Base-by-base conservation (phyloP, 306 rosid species). In the Prinsepia uniflora region DNA sequence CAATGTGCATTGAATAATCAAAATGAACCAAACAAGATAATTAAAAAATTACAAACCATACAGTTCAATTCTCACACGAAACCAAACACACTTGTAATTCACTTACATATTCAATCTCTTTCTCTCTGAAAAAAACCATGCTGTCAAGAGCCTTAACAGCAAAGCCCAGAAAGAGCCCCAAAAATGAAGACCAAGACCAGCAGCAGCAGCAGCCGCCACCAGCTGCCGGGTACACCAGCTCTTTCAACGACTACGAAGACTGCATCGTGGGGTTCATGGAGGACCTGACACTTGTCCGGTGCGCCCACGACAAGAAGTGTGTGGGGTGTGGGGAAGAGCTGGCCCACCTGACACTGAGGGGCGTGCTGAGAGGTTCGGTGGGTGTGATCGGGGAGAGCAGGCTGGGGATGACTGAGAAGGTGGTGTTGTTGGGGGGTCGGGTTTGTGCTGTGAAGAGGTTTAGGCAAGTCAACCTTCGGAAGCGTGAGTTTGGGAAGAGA, bases 331-430 rank as follows among this genome's bases (percentile, higher is more conserved):
- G 9, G 6, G 65, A 66, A 11, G 43, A 4, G 1, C n/a, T 64
- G n/a, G 49, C 70, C 36, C 76, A 77, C 39, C 10, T 77, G 60
- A 77, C 67, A 0, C 40, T 77, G 10, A 55, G 70, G 17, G 67
- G 47, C 36, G 81, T 77, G 22, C 63, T 64, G 49, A 77, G 81
- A 46, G 67, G 67, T 45, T 77, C 81, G 59, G 72, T 77, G 55
- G 81, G 76, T 45, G 81, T 77, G 55, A 45, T 77, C 4, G 63
- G 76, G 18, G 81, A 70, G 13, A 77, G 76, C 61, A 48, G 53
- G 66, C 20, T 71, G 65, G 81, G 67, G 15, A 77, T 77, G 71
- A 71, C 76, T 4, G 76, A 71, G 76, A 77, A 77, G 54, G 81
- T 77, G 67, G 76, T 77, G 61, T 9, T 77, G 13, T 55, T 36